These are phyloP conservation scores for Paraphysoderma sedebokerense DNA, from an alignment of 371 early-diverging fungal species.

Conservation along the genomic window DNA sequence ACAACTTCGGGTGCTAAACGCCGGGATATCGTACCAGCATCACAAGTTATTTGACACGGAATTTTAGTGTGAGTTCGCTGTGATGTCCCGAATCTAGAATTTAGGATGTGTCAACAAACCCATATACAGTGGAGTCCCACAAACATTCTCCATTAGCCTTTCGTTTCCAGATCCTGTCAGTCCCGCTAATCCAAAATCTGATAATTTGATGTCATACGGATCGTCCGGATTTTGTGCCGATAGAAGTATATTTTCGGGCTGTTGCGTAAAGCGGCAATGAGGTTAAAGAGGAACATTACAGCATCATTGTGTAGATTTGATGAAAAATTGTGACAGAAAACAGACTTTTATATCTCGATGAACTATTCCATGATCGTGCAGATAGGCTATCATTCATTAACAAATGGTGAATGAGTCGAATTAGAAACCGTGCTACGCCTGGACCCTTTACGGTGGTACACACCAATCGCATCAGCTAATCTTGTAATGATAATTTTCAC, in stretches of 20 bases:
- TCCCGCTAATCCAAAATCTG: constrained; percentile 7
- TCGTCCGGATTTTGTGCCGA: constrained; percentile 4
- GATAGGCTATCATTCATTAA: background rate
- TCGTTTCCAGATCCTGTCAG: constrained; percentile 2
- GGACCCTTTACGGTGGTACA: background rate
- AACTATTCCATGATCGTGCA: constrained; percentile 5
- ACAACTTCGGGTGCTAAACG: constrained; percentile 5
- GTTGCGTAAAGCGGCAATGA: background rate
- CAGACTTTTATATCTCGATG: constrained; percentile 7
- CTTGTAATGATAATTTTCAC: constrained; percentile 2
- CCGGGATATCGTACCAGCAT: too few species aligned
- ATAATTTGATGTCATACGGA: constrained; percentile 6
- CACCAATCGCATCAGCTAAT: constrained; percentile 1
- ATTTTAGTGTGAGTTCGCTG: background rate
- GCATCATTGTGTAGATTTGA: background rate
- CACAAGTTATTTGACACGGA: too few species aligned
- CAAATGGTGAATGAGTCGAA: background rate
- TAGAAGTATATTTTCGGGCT: constrained; percentile 7
- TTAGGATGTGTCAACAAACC: too few species aligned
- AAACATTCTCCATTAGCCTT: constrained; percentile 5
- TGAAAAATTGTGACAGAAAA: too few species aligned
- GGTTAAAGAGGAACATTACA: background rate
- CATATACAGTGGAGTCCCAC: constrained; percentile 7
- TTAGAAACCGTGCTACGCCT: background rate
- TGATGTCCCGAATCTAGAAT: background rate